A percentile compares a stretch with the other conserved stretches of the same genome.
Conservation (phyloP, 1,284 basidiomycete species). For the Schizophyllum amplum region DNA sequence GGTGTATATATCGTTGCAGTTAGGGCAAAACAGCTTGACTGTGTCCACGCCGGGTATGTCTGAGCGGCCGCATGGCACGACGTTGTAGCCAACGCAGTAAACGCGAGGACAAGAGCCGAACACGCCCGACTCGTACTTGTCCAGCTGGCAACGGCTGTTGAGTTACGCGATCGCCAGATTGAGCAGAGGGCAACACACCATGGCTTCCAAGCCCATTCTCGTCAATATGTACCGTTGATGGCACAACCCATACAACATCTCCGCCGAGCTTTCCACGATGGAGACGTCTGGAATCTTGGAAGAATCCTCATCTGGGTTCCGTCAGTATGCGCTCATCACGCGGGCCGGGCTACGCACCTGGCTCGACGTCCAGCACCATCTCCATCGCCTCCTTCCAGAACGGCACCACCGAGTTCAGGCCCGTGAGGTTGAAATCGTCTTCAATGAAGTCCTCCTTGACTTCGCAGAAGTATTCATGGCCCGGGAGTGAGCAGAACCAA, state of each 20-base stretch:
- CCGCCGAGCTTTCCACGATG: constrained; percentile 96
- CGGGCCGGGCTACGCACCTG: constrained; percentile 53
- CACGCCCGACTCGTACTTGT: constrained; percentile 90
- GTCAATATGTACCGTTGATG: constrained; percentile 98
- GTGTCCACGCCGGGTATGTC: constrained; percentile 98
- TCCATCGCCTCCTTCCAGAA: constrained; percentile 99
- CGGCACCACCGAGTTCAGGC: constrained; percentile 89
- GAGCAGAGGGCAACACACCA: constrained; percentile 49
- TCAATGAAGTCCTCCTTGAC: constrained; percentile 99
- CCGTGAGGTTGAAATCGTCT: constrained; percentile 99
- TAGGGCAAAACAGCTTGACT: constrained; percentile 97
- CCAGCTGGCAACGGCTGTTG: constrained; percentile 51
- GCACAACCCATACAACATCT: constrained; percentile 94
- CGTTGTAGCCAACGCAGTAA: constrained; percentile 84
- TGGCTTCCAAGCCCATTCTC: constrained; percentile 86
- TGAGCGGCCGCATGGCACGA: constrained; percentile 92
- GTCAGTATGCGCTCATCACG: constrained; percentile 11
- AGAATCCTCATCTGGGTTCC: constrained; percentile 76
- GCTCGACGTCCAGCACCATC: constrained; percentile 99
- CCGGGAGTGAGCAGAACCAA: constrained; percentile 98
- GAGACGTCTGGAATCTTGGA: constrained; percentile 91
- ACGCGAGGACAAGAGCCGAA: constrained; percentile 97
- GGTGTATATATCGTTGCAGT: constrained; percentile 95
- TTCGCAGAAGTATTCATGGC: constrained; percentile 98
- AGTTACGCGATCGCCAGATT: constrained; percentile 4